Evolutionary conservation across 1,139 yeast species (phyloP).

Genomic region (Candida sp.): DNA sequence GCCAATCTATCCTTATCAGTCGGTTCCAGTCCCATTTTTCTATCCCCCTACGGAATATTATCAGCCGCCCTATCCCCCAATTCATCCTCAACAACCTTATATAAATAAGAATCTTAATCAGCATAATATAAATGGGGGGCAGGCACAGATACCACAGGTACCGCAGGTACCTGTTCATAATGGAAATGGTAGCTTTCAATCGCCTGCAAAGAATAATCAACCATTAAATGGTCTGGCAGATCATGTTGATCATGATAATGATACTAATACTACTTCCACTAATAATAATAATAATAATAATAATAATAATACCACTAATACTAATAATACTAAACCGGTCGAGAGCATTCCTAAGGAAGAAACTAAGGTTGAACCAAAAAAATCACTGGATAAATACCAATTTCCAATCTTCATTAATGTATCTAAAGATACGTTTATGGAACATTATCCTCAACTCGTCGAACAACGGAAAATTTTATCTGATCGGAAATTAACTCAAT

Average conservation of each 20-base stretch:
- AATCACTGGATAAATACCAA: not conserved
- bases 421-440: not conserved
- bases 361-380: not conserved
- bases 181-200: too few species aligned
- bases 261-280: too few species aligned
- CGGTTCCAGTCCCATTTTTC: constrained; percentile 4
- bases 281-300: too few species aligned
- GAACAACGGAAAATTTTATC: not conserved
- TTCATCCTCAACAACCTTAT: constrained; percentile 6
- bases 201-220: too few species aligned
- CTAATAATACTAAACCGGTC: too few species aligned
- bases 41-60: constrained; percentile 2
- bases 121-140: not conserved
- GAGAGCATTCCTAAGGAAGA: not conserved
- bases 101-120: not conserved
- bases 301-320: too few species aligned
- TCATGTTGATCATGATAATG: not conserved
- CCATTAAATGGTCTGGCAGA: not conserved
- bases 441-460: not conserved
- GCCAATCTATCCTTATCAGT: constrained; percentile 10
- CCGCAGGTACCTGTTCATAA: too few species aligned
- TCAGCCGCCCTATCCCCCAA: constrained; percentile 2
- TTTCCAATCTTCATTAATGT: constrained; percentile 1
- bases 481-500: not conserved
- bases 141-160: not conserved